Evolutionary conservation across 768 basidiomycete genomes (phyloP), one percentile per base, ranked within the genome.

Genomic region (Auricularia auricula-judae): DNA sequence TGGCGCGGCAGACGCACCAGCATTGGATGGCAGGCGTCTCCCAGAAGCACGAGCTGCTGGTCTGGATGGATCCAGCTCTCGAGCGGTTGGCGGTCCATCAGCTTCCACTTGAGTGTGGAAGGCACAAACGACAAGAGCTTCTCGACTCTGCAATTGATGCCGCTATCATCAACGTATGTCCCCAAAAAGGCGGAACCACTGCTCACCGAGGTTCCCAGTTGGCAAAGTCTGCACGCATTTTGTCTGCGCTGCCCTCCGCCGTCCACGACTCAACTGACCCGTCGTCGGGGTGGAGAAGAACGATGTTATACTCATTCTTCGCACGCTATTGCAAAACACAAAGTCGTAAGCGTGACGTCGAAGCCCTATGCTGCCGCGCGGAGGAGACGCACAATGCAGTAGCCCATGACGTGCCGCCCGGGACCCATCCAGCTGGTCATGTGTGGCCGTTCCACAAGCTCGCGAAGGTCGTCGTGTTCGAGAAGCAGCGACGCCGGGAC

Each of bases 21-120:
- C 80, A 84, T 84, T 1, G 84, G 80, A 70, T 85, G 84, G 59
- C 82, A 83, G 0, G 83, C 77, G 67, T 85, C 84, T 1, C 84
- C 84, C 0, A 85, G 73, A 16, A 85, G 70, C 3, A 72, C 77
- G 1, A 84, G 73, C 33, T 72, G 78, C 2, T 77, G 78, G 18
- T 72, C 71, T 42, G 67, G 67, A 70, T 84, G 81, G 7, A 83
- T 65, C 84, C 83, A 84, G 0, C 76, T 79, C 0, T 73, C 71
- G 62, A 85, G 71, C 23, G 83, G 81, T 3, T 70, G 71, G 16
- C 80, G 78, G 66, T 82, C 81, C 72, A 81, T 76, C 63, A 85
- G 70, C 58, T 76, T 78, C 76, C 79, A 82, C 44, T 76, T 76
- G 64, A 82, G 70, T 0, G 81, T 79, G 4, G 76, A 75, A 1